Percentiles rank a stretch among this genome's conserved stretches.
These are phyloP conservation scores for Fusarium zealandicum DNA, from an alignment of 2,329 filamentous ascomycete genomes.

Conservation along the genomic window DNA sequence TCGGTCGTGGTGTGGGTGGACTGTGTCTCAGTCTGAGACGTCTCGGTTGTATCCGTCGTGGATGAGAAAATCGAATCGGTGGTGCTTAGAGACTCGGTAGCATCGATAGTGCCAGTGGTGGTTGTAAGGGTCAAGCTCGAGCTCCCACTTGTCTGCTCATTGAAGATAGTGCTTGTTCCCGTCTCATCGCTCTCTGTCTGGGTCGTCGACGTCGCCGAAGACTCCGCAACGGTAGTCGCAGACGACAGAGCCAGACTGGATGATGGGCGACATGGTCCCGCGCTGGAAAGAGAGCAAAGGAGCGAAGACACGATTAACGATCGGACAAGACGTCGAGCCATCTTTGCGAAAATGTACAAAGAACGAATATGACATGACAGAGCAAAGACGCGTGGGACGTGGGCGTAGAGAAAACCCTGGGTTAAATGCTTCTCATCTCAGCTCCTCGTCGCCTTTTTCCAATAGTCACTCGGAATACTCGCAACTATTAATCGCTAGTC, in stretches of 20 bases:
- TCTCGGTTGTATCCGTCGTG: not conserved
- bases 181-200: not conserved
- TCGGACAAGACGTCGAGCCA: conserved; percentile 12
- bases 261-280: conserved; percentile 17
- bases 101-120: not conserved
- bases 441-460: not conserved
- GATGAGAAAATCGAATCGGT: not conserved
- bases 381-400: not conserved
- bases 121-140: not conserved
- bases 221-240: not conserved
- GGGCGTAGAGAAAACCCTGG: not conserved
- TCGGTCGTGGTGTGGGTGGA: not conserved
- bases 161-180: not conserved
- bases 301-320: conserved; percentile 12
- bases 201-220: not conserved
- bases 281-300: conserved; percentile 9
- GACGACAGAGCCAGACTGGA: not conserved
- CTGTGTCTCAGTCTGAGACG: not conserved
- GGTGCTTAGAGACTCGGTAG: not conserved
- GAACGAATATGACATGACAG: not conserved
- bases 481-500: not conserved
- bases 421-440: not conserved
- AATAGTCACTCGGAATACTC: not conserved
- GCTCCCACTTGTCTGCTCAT: not conserved
- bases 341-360: not conserved